Conservation (phyloP, 1,284 basidiomycete genomes). For the Heterobasidion occidentale region DNA sequence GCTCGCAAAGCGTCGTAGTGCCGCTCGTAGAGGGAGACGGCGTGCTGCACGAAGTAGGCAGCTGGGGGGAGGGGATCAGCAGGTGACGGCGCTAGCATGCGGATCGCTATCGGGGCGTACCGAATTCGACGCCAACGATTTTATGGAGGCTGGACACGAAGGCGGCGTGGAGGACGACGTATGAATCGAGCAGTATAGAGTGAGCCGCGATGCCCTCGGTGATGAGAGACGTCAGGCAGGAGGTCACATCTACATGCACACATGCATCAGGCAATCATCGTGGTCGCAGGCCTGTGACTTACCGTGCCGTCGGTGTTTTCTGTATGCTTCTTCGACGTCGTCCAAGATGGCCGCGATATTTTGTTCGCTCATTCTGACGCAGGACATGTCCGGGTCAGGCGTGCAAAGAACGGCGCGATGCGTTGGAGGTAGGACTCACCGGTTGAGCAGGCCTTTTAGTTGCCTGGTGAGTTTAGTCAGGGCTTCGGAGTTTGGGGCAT, state of each 20-base stretch:
- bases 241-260: conserved; percentile 63
- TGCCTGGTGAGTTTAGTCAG: conserved; percentile 67
- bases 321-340: conserved; percentile 74
- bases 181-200: conserved; percentile 82
- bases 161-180: conserved; percentile 87
- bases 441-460: conserved; percentile 84
- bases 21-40: conserved; percentile 59
- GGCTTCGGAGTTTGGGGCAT: conserved; percentile 35
- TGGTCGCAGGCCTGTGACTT: conserved; percentile 9
- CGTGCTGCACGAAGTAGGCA: conserved; percentile 70
- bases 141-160: conserved; percentile 83
- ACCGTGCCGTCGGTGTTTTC: conserved; percentile 79
- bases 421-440: conserved; percentile 35
- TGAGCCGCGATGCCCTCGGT: conserved; percentile 80
- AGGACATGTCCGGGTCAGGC: not conserved
- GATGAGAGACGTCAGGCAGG: conserved; percentile 72
- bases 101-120: conserved; percentile 30
- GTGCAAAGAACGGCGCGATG: not conserved
- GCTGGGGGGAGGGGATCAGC: conserved; percentile 31
- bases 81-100: not conserved
- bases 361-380: conserved; percentile 78
- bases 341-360: conserved; percentile 81
- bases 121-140: conserved; percentile 86
- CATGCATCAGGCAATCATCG: not conserved
- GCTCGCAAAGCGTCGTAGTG: conserved; percentile 31